A percentile compares a stretch with the other conserved stretches of the same genome.
These are phyloP conservation scores for Nemania bipapillata DNA, from an alignment of 2,329 filamentous ascomycete genomes.

Conservation along the genomic window DNA sequence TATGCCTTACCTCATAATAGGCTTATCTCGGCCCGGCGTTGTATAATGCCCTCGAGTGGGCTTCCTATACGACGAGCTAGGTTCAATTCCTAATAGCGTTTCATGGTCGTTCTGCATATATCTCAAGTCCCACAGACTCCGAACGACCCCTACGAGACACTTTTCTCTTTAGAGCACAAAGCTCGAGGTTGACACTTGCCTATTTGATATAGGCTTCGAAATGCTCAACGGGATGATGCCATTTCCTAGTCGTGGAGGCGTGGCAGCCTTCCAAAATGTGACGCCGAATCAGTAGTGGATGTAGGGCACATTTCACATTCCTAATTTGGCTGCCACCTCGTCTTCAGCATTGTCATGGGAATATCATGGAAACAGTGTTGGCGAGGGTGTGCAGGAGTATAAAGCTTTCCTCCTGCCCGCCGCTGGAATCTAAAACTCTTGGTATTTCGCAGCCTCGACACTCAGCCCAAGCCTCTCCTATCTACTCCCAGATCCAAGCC, in stretches of 20 bases:
- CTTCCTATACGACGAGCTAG: slow-evolving; percentile 6
- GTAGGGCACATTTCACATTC: slow-evolving; percentile 29
- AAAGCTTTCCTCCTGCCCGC: slow-evolving; percentile 24
- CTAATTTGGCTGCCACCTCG: slow-evolving; percentile 29
- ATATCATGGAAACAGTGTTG: slow-evolving; percentile 9
- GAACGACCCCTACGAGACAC: neutral
- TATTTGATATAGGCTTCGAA: slow-evolving; percentile 27
- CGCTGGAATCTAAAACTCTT: neutral
- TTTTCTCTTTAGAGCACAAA: neutral
- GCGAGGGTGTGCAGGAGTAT: slow-evolving; percentile 18
- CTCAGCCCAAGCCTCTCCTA: neutral
- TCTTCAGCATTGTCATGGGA: slow-evolving; percentile 17
- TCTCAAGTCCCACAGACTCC: slow-evolving; percentile 1
- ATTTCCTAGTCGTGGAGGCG: slow-evolving; percentile 21
- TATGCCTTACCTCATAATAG: neutral
- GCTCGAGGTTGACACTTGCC: slow-evolving; percentile 22
- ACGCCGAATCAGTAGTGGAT: neutral
- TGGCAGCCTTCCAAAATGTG: slow-evolving; percentile 14
- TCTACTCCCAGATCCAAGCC: slow-evolving; percentile 2
- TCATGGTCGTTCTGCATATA: slow-evolving; percentile 4
- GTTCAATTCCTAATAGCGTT: slow-evolving; percentile 14
- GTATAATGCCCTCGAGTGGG: neutral
- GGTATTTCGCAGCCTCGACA: slow-evolving; percentile 12
- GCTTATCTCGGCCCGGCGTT: slow-evolving; percentile 17
- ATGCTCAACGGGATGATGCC: slow-evolving; percentile 8